Conservation (phyloP, 257 asterid species). For the Coffea eugenioides region DNA sequence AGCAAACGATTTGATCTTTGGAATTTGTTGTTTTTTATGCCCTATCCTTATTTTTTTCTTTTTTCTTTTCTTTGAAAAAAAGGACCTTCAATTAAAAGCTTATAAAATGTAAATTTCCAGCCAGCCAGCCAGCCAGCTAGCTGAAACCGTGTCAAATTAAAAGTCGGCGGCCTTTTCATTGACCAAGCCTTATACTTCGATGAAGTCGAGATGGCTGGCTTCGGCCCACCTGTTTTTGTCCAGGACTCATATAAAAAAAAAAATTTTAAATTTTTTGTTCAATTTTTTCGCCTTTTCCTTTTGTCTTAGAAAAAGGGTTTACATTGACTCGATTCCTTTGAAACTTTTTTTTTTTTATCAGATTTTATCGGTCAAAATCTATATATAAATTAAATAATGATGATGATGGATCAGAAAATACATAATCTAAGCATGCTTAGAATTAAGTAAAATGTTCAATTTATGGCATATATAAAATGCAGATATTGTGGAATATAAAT, state of each 20-base stretch:
- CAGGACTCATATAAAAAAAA: background rate
- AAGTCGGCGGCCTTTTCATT: conserved; percentile 4
- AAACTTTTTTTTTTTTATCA: background rate
- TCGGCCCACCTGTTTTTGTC: background rate
- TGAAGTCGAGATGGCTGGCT: background rate
- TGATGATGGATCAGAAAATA: background rate
- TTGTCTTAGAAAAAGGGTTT: background rate
- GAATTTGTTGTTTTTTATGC: background rate
- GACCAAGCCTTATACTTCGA: background rate
- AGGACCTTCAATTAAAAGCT: no score
- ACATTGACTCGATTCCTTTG: no score
- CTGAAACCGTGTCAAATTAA: background rate
- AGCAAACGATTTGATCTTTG: no score
- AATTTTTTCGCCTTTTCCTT: background rate
- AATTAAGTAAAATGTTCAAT: no score
- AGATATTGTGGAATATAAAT: background rate
- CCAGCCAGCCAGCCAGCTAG: background rate
- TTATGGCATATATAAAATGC: background rate
- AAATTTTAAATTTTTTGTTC: no score
- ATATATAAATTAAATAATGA: background rate
- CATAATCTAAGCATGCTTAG: no score
- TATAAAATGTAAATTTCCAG: background rate
- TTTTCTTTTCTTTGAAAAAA: no score
- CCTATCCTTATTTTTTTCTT: no score
- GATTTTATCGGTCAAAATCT: no score